Base-by-base conservation (phyloP, 352 stramenopile species). In the Globisporangium radiosum region DNA sequence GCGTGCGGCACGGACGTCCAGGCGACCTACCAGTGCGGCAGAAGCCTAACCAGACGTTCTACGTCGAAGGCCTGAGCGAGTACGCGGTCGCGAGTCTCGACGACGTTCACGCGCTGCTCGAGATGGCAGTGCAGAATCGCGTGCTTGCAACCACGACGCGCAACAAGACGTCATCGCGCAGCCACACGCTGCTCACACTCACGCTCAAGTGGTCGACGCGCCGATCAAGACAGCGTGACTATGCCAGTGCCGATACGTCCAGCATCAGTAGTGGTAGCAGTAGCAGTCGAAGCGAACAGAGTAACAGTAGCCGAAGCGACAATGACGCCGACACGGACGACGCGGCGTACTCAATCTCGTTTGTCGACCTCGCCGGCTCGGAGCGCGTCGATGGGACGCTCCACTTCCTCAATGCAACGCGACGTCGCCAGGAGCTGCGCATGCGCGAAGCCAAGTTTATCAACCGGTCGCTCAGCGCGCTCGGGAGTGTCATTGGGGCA, bases 381-480 rank as follows among this genome's bases (percentile, higher is more conserved):
- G 81, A 91, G 59, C 73, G 78, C 2, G 71, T 86, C 11, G 71
- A 88, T 40, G 73, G 75, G 4, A 56, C 76, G 0, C 63, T 84
- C 9, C 70, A 85, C 60, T 85, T 85, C 39, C 65, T 81, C 37
- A 66, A 73, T 49, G 65, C 81, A 9, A 84, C 72, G 5, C 72
- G 78, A 6, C 68, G 71, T 17, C 69, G 68, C 8, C 73, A 84
- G 54, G 74, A 89, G 55, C 72, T 85, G 4, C 78, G 81, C 3
- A 83, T 91, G 47, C 76, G 78, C 25, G 81, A 91, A 63, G 78
- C 81, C 42, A 91, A 91, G 57, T 88, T 88, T 57, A 91, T 91
- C 60, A 91, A 89, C 55, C 72, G 73, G 8, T 91, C 81, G 5
- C 63, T 91, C 1, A 87, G 73, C 47, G 78, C 81, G 3, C 52